Conservation (phyloP, 225 moss, liverwort and hornwort genomes). For the Straminergon stramineum region DNA sequence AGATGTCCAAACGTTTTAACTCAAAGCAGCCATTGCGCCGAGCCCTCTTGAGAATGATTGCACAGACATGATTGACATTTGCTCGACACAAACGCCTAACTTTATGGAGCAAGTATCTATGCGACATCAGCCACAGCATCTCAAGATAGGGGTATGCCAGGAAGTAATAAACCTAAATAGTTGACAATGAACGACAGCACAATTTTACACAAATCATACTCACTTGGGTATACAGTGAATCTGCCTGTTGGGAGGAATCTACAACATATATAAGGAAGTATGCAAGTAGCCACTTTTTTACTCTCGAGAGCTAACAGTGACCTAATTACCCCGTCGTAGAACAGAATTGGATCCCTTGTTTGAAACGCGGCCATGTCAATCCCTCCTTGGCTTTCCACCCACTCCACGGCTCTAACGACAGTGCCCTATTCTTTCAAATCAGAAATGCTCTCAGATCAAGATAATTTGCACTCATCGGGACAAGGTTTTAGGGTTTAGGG, state of each 20-base stretch:
- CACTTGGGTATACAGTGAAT: background rate
- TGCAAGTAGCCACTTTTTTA: background rate
- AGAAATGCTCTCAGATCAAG: background rate
- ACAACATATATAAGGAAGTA: background rate
- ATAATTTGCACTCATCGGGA: background rate
- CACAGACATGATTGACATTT: background rate
- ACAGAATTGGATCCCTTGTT: conserved; percentile 77
- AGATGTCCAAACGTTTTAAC: background rate
- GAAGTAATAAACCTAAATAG: background rate
- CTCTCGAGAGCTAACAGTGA: background rate
- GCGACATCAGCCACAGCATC: background rate
- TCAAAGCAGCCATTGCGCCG: background rate
- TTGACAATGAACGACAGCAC: background rate
- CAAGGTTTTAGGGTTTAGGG: background rate
- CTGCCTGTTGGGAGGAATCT: background rate
- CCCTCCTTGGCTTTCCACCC: conserved; percentile 57
- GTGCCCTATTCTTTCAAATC: background rate
- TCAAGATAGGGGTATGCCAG: background rate
- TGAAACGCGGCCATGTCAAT: conserved; percentile 60
- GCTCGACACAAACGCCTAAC: background rate
- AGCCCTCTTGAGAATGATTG: background rate
- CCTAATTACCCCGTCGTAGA: conserved; percentile 59
- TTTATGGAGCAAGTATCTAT: background rate
- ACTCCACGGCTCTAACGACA: conserved; percentile 15
- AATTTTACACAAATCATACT: background rate